Evolutionary conservation across 768 basidiomycete species (phyloP).

Genomic region (Suillus discolor): DNA sequence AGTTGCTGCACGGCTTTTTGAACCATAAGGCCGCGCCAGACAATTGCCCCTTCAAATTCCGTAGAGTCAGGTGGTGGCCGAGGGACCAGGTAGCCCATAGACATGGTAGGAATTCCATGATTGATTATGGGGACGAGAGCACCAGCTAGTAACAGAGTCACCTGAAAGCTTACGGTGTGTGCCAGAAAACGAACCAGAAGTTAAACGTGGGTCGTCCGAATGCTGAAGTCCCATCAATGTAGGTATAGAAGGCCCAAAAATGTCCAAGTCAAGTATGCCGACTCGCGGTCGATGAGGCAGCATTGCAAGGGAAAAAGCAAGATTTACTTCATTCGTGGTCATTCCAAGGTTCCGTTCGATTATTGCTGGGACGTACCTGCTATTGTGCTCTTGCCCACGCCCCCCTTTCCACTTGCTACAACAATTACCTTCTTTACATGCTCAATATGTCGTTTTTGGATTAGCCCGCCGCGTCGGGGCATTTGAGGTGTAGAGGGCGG

Average conservation of each 20-base stretch:
- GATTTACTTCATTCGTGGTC: constrained; percentile 56
- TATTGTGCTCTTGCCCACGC: constrained; percentile 93
- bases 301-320: constrained; percentile 73
- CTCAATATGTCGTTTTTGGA: constrained; percentile 58
- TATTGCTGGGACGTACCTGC: constrained; percentile 57
- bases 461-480: constrained; percentile 56
- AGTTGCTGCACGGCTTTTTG: constrained; percentile 97
- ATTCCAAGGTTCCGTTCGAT: constrained; percentile 1
- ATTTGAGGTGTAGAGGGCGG: constrained; percentile 54
- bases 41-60: constrained; percentile 75
- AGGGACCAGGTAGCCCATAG: constrained; percentile 93
- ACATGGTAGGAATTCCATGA: constrained; percentile 93
- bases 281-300: constrained; percentile 55
- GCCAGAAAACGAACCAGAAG: constrained; percentile 51
- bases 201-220: constrained; percentile 77
- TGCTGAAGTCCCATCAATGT: constrained; percentile 89
- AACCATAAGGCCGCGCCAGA: constrained; percentile 98
- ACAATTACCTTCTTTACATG: constrained; percentile 81
- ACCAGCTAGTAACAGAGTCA: constrained; percentile 51
- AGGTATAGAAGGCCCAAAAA: constrained; percentile 94
- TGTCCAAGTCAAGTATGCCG: constrained; percentile 91
- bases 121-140: constrained; percentile 82
- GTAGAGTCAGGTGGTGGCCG: constrained; percentile 46
- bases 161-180: background rate
- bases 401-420: constrained; percentile 93